Evolutionary conservation across 805 yeast species (phyloP), one percentile per base, ranked within the genome.

Genomic region (Saccharomycopsis sp.): DNA sequence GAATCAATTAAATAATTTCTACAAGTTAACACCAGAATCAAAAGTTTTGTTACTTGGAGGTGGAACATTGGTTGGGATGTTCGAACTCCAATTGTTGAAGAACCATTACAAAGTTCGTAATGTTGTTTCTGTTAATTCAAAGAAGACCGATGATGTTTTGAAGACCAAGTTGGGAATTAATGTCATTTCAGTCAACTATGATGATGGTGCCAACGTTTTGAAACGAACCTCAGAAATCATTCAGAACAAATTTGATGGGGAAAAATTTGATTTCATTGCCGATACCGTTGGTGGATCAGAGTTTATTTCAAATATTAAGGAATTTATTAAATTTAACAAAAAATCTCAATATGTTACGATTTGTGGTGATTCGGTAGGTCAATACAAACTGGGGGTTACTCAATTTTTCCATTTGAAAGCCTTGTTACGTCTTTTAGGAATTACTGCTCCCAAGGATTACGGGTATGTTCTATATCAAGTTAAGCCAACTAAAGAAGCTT

Each of bases 31-130:
- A 27, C 60, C 63, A 4, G 64, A 66, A 4, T 61, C 76, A 2
- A 72, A 71, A 45, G 73, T 85, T 2, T 65, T 85, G 40, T 66
- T 86, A 29, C 68, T 84, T 49, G 96, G 96, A 41, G 94, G 85
- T 17, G 79, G 85, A 2, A 75, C 93, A 1, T 66, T 79, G n/a
- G 85, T 82, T 11, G 95, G 90, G 1, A 60, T 75, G 47, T 71
- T 67, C 60, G 71, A 72, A 4, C 66, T 78, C 26, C 87, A 81
- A 57, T 54, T 84, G 22, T 71, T 79, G 16, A 79, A 74, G 56
- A 56, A 68, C 23, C 59, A 65, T 50, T 72, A 65, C 49, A 62
- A 70, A 9, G 72, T 78, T 11, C 45, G 41, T 29, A 62, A 64
- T 37, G 67, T 86, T 9, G 76, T 75, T 1, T 73, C 72, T 1